phyloP scores from a whole-genome alignment of 768 basidiomycete genomes.

The Austroboletus eburneus region DNA sequence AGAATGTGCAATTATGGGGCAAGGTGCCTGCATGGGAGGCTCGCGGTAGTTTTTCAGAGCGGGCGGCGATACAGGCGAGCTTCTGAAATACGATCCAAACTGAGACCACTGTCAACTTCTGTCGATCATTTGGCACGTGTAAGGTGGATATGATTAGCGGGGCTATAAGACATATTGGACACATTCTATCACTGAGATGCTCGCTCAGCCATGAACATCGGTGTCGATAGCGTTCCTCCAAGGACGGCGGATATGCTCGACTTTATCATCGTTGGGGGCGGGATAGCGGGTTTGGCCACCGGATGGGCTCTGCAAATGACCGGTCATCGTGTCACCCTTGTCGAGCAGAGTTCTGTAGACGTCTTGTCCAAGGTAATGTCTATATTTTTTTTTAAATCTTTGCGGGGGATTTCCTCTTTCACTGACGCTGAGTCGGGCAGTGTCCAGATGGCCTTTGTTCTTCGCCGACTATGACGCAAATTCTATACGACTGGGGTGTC shows the following conservation, averaged over 20 bases:
- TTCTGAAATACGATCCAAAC: slow-evolving; percentile 37
- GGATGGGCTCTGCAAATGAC: slow-evolving; percentile 49
- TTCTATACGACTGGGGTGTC: slow-evolving; percentile 52
- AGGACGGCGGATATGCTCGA: slow-evolving; percentile 14
- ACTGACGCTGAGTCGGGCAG: slow-evolving; percentile 16
- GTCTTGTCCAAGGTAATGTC: slow-evolving; percentile 38
- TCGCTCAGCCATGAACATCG: too few relatives aligned
- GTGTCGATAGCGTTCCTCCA: slow-evolving; percentile 1
- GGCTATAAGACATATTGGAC: too few relatives aligned
- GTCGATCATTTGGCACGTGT: too few relatives aligned
- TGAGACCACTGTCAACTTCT: too few relatives aligned
- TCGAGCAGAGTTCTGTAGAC: slow-evolving; percentile 44
- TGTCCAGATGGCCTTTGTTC: slow-evolving; percentile 38
- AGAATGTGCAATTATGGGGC: slow-evolving; percentile 27
- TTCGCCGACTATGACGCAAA: slow-evolving; percentile 55
- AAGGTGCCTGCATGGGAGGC: slow-evolving; percentile 56
- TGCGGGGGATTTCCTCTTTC: too few relatives aligned
- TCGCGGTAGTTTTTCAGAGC: slow-evolving; percentile 65
- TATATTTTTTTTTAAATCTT: too few relatives aligned
- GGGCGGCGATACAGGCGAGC: slow-evolving; percentile 57
- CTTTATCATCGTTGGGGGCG: slow-evolving; percentile 25
- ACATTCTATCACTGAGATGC: too few relatives aligned
- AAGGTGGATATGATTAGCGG: too few relatives aligned
- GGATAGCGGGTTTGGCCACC: slow-evolving; percentile 49
- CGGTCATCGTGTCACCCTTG: slow-evolving; percentile 53